Percentiles rank a stretch among this genome's conserved stretches.
Conservation (phyloP, 2,329 filamentous ascomycete genomes). For the Sphaerulina populicola region DNA sequence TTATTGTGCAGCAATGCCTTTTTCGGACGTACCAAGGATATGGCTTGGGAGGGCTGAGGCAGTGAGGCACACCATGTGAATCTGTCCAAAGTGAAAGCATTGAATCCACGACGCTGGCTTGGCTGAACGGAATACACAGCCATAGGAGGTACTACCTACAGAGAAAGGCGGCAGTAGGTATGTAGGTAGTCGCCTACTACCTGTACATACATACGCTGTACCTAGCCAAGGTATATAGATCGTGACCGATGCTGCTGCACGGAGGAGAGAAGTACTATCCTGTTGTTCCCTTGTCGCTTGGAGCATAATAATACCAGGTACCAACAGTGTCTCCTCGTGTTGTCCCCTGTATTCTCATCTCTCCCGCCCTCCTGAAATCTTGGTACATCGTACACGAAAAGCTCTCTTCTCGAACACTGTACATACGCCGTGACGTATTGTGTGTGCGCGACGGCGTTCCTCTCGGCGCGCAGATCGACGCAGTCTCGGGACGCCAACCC, state of each 20-base stretch:
- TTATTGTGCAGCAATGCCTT: not conserved
- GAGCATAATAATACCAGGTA: not conserved
- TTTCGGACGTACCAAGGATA: not conserved
- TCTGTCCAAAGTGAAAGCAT: too few relatives aligned
- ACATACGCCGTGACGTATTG: conserved; percentile 2
- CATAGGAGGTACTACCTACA: not conserved
- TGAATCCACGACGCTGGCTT: not conserved
- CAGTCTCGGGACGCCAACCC: conserved; percentile 4
- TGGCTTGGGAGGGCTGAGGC: not conserved
- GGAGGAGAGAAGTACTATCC: not conserved
- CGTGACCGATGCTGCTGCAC: not conserved
- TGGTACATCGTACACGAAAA: not conserved
- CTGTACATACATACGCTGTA: too few relatives aligned
- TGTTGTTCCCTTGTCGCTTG: not conserved
- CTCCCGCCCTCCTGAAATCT: not conserved
- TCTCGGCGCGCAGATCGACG: conserved; percentile 6
- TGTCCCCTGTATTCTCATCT: not conserved
- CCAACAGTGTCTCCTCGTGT: not conserved
- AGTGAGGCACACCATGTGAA: not conserved
- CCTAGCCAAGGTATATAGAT: too few relatives aligned
- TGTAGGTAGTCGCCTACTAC: too few relatives aligned
- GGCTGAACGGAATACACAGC: too few relatives aligned
- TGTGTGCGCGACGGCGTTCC: conserved; percentile 1
- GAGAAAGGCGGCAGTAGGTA: not conserved
- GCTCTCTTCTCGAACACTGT: conserved; percentile 4